Evolutionary conservation across 2,329 filamentous ascomycete species (phyloP).

Genomic region (Incumbomyces delicatus): DNA sequence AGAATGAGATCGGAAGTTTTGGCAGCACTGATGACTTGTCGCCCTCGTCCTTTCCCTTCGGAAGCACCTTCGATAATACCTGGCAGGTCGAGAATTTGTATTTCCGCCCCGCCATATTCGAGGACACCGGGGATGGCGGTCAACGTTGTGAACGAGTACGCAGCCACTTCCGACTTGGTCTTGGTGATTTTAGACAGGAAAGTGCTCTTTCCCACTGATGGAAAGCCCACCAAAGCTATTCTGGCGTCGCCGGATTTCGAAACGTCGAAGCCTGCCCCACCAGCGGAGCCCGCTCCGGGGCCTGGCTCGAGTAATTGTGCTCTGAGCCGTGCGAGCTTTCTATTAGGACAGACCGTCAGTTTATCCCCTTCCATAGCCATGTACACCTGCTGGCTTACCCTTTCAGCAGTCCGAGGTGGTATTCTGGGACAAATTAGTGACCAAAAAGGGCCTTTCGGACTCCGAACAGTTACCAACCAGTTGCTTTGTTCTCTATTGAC

Average conservation of each 20-base stretch:
- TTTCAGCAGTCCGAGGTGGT: conserved; percentile 94
- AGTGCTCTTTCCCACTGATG: conserved; percentile 96
- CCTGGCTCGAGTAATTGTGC: conserved; percentile 89
- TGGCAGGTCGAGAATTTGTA: conserved; percentile 92
- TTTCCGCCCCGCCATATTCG: conserved; percentile 95
- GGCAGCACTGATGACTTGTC: conserved; percentile 93
- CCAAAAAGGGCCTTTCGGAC: conserved; percentile 1
- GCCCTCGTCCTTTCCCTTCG: conserved; percentile 88
- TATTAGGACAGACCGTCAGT: conserved; percentile 32
- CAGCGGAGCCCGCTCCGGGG: conserved; percentile 65
- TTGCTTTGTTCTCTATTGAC: conserved; percentile 89
- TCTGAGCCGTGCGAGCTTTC: conserved; percentile 88
- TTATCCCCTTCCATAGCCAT: neutral
- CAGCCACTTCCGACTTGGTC: conserved; percentile 89
- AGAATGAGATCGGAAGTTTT: conserved; percentile 75
- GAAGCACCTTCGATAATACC: conserved; percentile 96
- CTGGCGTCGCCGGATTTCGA: conserved; percentile 93
- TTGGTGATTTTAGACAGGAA: conserved; percentile 99
- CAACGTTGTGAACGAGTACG: conserved; percentile 94
- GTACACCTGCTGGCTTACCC: conserved; percentile 49
- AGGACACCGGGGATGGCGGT: conserved; percentile 96
- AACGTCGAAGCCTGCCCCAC: conserved; percentile 77
- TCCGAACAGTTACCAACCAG: conserved; percentile 54
- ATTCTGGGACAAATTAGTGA: conserved; percentile 55
- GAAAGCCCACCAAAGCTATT: conserved; percentile 96